Evolutionary conservation across 345 rosid species (phyloP).

Genomic region (Laguncularia racemosa): DNA sequence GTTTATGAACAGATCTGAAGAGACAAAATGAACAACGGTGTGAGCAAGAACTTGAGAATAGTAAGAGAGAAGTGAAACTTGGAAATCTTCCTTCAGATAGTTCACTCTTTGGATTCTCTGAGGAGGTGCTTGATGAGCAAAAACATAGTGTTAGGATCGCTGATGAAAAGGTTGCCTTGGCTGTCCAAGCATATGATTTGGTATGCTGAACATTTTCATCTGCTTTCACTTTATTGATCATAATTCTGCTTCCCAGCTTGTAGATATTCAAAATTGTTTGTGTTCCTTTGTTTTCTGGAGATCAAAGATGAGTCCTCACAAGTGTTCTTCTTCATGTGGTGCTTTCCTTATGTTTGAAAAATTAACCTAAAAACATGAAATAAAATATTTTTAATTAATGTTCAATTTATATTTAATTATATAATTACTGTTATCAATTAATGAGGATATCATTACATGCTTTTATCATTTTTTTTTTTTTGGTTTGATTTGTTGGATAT

Average conservation of each 20-base stretch:
- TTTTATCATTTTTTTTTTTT: too few relatives aligned
- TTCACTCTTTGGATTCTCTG: conserved; percentile 63
- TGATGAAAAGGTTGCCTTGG: conserved; percentile 88
- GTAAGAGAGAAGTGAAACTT: conserved; percentile 50
- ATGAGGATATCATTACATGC: too few relatives aligned
- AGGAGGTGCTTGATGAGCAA: conserved; percentile 88
- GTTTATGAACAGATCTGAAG: conserved; percentile 43
- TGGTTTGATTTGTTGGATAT: too few relatives aligned
- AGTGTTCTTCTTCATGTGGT: too few relatives aligned
- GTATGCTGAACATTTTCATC: conserved; percentile 24
- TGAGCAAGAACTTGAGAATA: conserved; percentile 79
- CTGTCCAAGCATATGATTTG: conserved; percentile 91
- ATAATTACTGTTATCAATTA: too few relatives aligned
- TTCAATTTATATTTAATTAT: too few relatives aligned
- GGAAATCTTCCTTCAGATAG: conserved; percentile 47
- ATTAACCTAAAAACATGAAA: too few relatives aligned
- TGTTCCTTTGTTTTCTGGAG: too few relatives aligned
- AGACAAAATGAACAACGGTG: conserved; percentile 85
- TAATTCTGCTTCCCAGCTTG: background rate
- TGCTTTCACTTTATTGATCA: background rate
- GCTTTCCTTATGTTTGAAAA: too few relatives aligned
- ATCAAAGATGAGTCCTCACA: too few relatives aligned
- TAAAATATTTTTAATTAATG: too few relatives aligned
- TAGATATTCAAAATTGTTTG: background rate
- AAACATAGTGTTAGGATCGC: conserved; percentile 90